A percentile compares a stretch with the other conserved stretches of the same genome.
Evolutionary conservation across 305 asterid species (phyloP).

Genomic region (Withania somnifera): DNA sequence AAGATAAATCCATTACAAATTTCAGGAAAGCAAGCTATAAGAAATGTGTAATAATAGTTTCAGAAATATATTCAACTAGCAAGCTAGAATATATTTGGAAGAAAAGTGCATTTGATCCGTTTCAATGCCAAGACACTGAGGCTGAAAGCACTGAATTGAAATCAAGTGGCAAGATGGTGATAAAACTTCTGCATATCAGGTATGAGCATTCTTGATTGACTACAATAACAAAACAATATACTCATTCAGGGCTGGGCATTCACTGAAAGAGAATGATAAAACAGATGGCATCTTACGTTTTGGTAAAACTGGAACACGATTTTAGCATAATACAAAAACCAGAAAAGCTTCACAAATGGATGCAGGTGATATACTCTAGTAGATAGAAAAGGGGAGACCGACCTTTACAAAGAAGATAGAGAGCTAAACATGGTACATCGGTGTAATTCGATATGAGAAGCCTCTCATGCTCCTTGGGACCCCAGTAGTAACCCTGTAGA

Average conservation of each 20-base stretch:
- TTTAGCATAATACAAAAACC: background rate
- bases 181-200: background rate
- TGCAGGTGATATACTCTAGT: background rate
- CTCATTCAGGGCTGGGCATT: background rate
- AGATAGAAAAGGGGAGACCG: background rate
- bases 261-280: background rate
- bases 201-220: background rate
- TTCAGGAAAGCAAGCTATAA: background rate
- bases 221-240: background rate
- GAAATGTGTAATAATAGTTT: background rate
- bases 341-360: background rate
- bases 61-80: background rate
- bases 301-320: background rate
- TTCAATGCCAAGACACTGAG: background rate
- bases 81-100: background rate
- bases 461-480: slow-evolving; percentile 82
- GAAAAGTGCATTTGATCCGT: background rate
- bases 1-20: background rate
- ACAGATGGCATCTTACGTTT: background rate
- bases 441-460: slow-evolving; percentile 54
- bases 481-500: slow-evolving; percentile 80
- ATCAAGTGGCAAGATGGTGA: background rate
- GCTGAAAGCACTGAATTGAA: background rate
- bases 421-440: slow-evolving; percentile 57
- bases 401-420: slow-evolving; percentile 74